These are phyloP conservation scores for Ogataea dorogensis DNA, from an alignment of 805 yeast genomes.

Conservation along the genomic window DNA sequence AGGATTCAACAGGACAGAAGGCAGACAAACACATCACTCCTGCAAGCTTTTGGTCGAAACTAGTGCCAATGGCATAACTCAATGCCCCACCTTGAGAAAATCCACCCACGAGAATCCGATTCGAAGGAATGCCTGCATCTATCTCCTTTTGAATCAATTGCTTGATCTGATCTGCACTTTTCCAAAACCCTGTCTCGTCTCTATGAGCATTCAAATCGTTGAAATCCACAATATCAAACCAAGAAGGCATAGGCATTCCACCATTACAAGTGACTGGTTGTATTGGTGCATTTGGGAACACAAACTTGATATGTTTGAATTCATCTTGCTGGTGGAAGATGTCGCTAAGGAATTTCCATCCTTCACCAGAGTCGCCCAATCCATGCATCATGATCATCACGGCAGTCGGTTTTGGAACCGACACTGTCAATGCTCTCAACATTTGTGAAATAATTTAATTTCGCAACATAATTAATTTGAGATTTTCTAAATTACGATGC, in stretches of 20 bases:
- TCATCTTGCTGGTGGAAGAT: conserved; percentile 44
- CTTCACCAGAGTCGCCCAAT: conserved; percentile 85
- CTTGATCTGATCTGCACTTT: conserved; percentile 46
- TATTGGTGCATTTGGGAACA: conserved; percentile 89
- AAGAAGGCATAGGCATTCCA: conserved; percentile 70
- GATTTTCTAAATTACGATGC: background rate
- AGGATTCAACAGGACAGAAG: conserved; percentile 46
- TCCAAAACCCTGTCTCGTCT: conserved; percentile 55
- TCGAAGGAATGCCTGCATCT: conserved; percentile 52
- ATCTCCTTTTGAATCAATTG: conserved; percentile 51
- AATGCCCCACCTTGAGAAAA: conserved; percentile 94
- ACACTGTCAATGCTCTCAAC: conserved; percentile 36
- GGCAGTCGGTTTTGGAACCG: conserved; percentile 49
- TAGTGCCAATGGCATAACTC: conserved; percentile 58
- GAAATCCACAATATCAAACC: conserved; percentile 77
- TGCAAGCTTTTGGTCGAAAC: conserved; percentile 61
- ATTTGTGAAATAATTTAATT: conserved; percentile 3
- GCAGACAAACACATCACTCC: conserved; percentile 82
- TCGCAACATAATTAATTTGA: conserved; percentile 1
- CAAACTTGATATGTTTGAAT: conserved; percentile 60
- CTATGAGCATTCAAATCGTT: conserved; percentile 46
- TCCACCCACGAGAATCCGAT: conserved; percentile 85
- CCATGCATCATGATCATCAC: conserved; percentile 84
- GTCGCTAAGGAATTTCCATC: conserved; percentile 84
- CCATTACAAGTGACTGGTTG: conserved; percentile 67